Evolutionary conservation across 169 alveolate species (phyloP).

Genomic region (Eimeria sp.): DNA sequence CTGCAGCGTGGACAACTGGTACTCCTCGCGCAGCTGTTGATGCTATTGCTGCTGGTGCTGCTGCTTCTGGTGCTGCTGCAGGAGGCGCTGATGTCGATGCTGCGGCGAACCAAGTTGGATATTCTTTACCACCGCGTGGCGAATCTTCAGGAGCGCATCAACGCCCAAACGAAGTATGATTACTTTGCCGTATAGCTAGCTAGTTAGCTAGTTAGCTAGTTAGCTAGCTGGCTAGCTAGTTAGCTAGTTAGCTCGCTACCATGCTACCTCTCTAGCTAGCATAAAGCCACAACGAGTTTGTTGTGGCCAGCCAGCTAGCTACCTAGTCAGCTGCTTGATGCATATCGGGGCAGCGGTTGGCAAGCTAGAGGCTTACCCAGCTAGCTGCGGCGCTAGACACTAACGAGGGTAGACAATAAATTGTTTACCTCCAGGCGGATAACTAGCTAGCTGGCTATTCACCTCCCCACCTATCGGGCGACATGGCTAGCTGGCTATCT

Average conservation of each 20-base stretch:
- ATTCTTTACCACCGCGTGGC: conserved; percentile 55
- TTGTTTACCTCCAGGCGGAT: no score
- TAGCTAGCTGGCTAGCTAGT: conserved; percentile 21
- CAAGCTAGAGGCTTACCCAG: neutral
- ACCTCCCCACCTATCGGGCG: neutral
- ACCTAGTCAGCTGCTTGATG: neutral
- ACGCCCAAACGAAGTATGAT: conserved; percentile 67
- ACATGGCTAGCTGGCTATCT: neutral
- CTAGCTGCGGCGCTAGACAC: neutral
- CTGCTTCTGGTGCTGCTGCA: neutral
- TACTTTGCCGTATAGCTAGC: conserved; percentile 57
- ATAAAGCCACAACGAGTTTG: no score
- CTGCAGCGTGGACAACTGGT: neutral
- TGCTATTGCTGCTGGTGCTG: conserved; percentile 6
- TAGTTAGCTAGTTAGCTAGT: neutral
- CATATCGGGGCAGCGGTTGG: neutral
- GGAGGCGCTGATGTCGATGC: conserved; percentile 8
- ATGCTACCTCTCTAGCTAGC: neutral
- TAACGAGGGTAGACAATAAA: no score
- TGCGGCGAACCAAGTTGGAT: conserved; percentile 63
- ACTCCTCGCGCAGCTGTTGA: conserved; percentile 8
- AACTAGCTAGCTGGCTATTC: neutral
- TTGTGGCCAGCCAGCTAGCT: no score
- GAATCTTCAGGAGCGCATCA: conserved; percentile 75
- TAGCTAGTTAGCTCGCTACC: conserved; percentile 1